These are phyloP conservation scores for Phytophthora fragariaefolia DNA, from an alignment of 352 stramenopile genomes.

Conservation along the genomic window DNA sequence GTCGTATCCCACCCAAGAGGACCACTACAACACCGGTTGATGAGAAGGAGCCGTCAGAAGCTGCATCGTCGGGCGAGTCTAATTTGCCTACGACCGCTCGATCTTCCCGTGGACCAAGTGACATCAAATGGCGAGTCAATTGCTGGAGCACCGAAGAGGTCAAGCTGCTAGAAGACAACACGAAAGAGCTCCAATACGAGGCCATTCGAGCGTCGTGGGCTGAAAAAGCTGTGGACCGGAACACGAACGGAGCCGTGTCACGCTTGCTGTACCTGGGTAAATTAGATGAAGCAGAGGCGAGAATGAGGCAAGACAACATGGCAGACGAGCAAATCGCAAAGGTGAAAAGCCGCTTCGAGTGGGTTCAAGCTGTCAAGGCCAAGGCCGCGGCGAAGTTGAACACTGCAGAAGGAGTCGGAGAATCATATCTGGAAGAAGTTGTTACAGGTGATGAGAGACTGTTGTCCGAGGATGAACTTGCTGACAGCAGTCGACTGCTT, in stretches of 20 bases:
- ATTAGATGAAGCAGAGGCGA: conserved; percentile 42
- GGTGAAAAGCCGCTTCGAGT: conserved; percentile 48
- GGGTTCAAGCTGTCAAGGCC: conserved; percentile 33
- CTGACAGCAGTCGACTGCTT: conserved; percentile 36
- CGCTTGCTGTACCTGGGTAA: conserved; percentile 58
- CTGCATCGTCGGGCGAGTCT: not conserved
- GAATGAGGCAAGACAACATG: conserved; percentile 48
- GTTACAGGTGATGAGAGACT: conserved; percentile 18
- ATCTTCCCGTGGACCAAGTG: conserved; percentile 18
- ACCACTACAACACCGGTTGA: conserved; percentile 5
- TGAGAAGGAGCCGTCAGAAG: conserved; percentile 17
- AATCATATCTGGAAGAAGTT: conserved; percentile 28
- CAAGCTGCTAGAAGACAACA: conserved; percentile 63
- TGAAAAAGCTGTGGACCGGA: conserved; percentile 59
- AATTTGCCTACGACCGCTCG: conserved; percentile 8
- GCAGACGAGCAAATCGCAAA: conserved; percentile 56
- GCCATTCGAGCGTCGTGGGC: conserved; percentile 57
- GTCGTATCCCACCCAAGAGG: conserved; percentile 8
- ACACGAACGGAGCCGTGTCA: conserved; percentile 61
- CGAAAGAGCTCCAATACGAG: conserved; percentile 59
- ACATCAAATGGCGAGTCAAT: conserved; percentile 55
- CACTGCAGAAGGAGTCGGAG: not conserved
- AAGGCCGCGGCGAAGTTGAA: conserved; percentile 17
- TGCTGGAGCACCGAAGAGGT: conserved; percentile 73
- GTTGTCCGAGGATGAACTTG: conserved; percentile 36